phyloP scores from a whole-genome alignment of 2,329 filamentous ascomycete genomes.

The Penicillium olsonii region DNA sequence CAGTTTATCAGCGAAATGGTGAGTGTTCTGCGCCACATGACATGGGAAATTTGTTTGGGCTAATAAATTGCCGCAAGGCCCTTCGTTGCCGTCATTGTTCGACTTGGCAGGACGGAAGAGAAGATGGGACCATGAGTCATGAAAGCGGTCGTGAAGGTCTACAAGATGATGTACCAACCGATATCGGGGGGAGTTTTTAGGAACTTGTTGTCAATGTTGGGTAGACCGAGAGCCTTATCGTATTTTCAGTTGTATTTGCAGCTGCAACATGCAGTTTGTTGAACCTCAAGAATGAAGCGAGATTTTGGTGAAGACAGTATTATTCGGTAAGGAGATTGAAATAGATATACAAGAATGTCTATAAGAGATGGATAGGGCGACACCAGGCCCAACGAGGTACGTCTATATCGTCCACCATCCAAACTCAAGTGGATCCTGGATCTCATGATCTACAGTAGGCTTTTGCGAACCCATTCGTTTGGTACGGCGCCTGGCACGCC shows the following conservation, averaged over 20 bases:
- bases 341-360: conserved; percentile 5
- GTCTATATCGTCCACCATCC: conserved; percentile 8
- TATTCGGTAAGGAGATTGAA: not conserved
- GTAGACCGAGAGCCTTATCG: no score
- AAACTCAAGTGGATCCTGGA: not conserved
- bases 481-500: not conserved
- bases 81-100: conserved; percentile 59
- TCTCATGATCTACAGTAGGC: not conserved
- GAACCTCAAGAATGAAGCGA: not conserved
- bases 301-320: not conserved
- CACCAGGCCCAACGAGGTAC: not conserved
- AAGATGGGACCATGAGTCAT: conserved; percentile 37
- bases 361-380: not conserved
- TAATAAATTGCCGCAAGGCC: conserved; percentile 34
- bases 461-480: not conserved
- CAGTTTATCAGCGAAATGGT: conserved; percentile 63
- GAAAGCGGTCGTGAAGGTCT: not conserved
- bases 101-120: conserved; percentile 59
- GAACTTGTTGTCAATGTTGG: no score
- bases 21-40: conserved; percentile 22
- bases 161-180: not conserved
- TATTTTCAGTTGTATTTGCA: no score
- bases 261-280: not conserved
- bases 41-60: not conserved
- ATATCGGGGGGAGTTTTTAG: not conserved